phyloP scores from a whole-genome alignment of 2,329 filamentous ascomycete genomes.

The Chrysosphaeria jannelii region DNA sequence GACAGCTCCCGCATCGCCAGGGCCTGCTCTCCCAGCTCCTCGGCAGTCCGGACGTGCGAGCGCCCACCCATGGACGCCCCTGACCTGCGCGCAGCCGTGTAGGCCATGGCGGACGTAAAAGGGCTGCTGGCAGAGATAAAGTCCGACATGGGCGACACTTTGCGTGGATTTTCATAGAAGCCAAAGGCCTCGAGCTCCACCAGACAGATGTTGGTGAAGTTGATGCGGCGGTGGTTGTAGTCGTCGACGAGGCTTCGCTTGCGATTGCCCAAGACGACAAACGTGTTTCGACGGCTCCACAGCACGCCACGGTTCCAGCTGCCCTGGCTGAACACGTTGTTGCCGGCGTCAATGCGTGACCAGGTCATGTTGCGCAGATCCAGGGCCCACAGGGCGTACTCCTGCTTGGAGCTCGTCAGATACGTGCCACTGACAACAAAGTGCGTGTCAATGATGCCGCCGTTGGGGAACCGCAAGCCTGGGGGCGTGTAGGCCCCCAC shows the following conservation, averaged over 20 bases:
- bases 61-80: constrained; percentile 45
- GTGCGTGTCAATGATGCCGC: constrained; percentile 79
- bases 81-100: constrained; percentile 25
- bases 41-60: constrained; percentile 43
- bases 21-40: constrained; percentile 60
- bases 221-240: constrained; percentile 92
- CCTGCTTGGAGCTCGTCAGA: constrained; percentile 88
- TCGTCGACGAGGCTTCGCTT: constrained; percentile 87
- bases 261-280: constrained; percentile 81
- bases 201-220: constrained; percentile 89
- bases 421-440: constrained; percentile 97
- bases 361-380: constrained; percentile 70
- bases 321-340: constrained; percentile 79
- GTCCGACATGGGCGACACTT: constrained; percentile 44
- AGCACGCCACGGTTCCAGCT: constrained; percentile 92
- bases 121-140: constrained; percentile 61
- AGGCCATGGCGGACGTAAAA: too few relatives aligned
- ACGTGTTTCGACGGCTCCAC: constrained; percentile 81
- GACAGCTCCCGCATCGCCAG: constrained; percentile 56
- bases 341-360: constrained; percentile 86
- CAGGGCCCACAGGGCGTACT: constrained; percentile 89
- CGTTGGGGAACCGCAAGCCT: constrained; percentile 81
- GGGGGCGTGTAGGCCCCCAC: constrained; percentile 62
- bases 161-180: constrained; percentile 81
- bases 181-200: constrained; percentile 94